Evolutionary conservation across 805 yeast species (phyloP).

Genomic region (Candida berthetii): DNA sequence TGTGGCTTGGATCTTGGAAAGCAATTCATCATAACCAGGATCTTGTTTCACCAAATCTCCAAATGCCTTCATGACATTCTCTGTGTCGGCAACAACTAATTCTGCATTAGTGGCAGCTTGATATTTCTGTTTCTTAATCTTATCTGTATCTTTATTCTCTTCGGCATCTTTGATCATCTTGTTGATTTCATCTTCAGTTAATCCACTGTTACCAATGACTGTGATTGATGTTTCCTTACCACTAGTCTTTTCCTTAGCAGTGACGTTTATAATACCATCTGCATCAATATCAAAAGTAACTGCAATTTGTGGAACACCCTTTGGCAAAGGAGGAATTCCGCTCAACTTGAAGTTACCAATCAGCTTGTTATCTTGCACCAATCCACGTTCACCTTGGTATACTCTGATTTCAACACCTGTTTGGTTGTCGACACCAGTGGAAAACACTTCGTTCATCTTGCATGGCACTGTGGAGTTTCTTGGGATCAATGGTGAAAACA

Average conservation of each 20-base stretch:
- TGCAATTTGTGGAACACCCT: constrained; percentile 74
- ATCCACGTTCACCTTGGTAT: constrained; percentile 75
- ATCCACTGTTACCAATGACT: constrained; percentile 63
- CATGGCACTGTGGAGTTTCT: constrained; percentile 76
- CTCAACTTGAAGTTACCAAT: constrained; percentile 70
- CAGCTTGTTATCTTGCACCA: constrained; percentile 71
- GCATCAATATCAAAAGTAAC: constrained; percentile 79
- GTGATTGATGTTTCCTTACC: constrained; percentile 72
- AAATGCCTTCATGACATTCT: constrained; percentile 74
- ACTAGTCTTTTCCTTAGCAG: constrained; percentile 75
- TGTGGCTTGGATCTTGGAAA: constrained; percentile 41
- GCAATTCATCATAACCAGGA: constrained; percentile 40
- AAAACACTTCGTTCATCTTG: constrained; percentile 65
- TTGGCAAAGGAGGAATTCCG: constrained; percentile 70
- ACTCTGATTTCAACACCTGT: constrained; percentile 78
- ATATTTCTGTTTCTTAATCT: constrained; percentile 49
- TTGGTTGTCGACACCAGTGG: constrained; percentile 82
- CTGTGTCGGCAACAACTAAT: constrained; percentile 80
- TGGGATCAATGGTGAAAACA: constrained; percentile 72
- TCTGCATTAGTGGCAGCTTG: constrained; percentile 78
- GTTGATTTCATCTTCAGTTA: constrained; percentile 63
- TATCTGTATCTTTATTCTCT: constrained; percentile 54
- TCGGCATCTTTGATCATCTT: constrained; percentile 62
- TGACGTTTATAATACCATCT: constrained; percentile 76
- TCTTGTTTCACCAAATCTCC: constrained; percentile 42